phyloP scores from a whole-genome alignment of 495 filamentous ascomycete genomes.

The Neurospora sp. region DNA sequence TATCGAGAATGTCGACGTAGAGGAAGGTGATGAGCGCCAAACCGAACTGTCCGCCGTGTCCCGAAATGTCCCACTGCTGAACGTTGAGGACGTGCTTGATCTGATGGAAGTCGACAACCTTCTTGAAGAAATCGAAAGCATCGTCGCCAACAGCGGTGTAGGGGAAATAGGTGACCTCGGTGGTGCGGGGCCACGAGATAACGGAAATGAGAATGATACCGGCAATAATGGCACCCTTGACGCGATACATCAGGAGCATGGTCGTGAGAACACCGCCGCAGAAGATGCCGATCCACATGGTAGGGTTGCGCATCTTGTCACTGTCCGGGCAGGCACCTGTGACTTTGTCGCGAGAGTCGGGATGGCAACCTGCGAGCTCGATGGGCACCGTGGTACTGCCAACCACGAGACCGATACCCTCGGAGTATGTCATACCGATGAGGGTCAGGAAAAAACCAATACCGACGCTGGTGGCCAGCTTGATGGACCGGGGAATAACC shows the following conservation, averaged over 20 bases:
- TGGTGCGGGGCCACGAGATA: constrained; percentile 71
- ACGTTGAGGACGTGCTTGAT: constrained; percentile 55
- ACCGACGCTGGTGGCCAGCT: constrained; percentile 72
- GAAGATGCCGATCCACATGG: constrained; percentile 79
- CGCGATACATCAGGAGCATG: constrained; percentile 68
- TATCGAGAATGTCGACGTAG: constrained; percentile 76
- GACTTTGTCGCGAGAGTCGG: constrained; percentile 14
- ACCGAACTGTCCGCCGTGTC: constrained; percentile 57
- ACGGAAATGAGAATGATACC: constrained; percentile 75
- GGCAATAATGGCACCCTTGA: constrained; percentile 72
- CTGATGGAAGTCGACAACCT: constrained; percentile 70
- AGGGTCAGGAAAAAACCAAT: constrained; percentile 74
- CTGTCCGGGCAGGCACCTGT: constrained; percentile 40
- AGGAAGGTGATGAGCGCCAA: constrained; percentile 75
- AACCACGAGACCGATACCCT: constrained; percentile 65
- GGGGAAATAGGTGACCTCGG: constrained; percentile 68
- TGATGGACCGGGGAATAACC: constrained; percentile 66
- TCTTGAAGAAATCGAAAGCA: constrained; percentile 72
- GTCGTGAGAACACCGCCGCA: constrained; percentile 68
- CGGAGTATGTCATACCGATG: constrained; percentile 69
- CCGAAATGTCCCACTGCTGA: constrained; percentile 57
- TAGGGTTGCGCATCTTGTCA: constrained; percentile 63
- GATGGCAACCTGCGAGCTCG: constrained; percentile 56
- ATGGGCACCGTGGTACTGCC: constrained; percentile 50
- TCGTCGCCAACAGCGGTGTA: constrained; percentile 53